Conservation (phyloP, 306 rosid species). For the Malus sylvestris region DNA sequence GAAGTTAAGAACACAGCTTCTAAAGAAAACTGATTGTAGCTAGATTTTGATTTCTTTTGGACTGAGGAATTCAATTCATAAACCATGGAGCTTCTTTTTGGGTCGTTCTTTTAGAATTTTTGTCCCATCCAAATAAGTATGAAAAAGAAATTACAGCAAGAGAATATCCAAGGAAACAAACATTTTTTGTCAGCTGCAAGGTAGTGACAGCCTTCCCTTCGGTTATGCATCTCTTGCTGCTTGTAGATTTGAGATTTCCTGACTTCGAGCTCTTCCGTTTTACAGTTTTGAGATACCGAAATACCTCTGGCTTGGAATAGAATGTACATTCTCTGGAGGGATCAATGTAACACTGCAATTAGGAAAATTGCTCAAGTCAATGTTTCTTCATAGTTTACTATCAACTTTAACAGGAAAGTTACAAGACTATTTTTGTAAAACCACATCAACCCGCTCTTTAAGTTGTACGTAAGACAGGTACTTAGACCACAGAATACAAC, state of each 20-base stretch:
- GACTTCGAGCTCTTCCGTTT: conserved; percentile 27
- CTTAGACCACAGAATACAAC: neutral
- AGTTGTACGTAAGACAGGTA: neutral
- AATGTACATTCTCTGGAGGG: conserved; percentile 50
- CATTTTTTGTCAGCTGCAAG: conserved; percentile 35
- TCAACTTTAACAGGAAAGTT: neutral
- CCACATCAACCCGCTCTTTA: neutral
- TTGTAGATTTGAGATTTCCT: conserved; percentile 38
- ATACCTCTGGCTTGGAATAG: conserved; percentile 82
- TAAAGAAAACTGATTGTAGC: neutral
- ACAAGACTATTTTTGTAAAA: neutral
- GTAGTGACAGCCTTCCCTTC: conserved; percentile 26
- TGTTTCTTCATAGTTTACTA: neutral
- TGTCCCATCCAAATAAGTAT: neutral
- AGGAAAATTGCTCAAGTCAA: conserved; percentile 8
- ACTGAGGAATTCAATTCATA: neutral
- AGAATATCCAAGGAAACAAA: conserved; percentile 25
- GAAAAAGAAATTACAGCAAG: neutral
- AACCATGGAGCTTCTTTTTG: neutral
- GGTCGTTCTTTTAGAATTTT: neutral
- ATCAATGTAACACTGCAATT: conserved; percentile 66
- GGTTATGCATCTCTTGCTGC: conserved; percentile 22
- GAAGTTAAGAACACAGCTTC: neutral
- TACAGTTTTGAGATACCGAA: conserved; percentile 53
- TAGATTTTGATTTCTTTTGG: neutral